These are phyloP conservation scores for Daedalea quercina DNA, from an alignment of 768 basidiomycete genomes.

Conservation along the genomic window DNA sequence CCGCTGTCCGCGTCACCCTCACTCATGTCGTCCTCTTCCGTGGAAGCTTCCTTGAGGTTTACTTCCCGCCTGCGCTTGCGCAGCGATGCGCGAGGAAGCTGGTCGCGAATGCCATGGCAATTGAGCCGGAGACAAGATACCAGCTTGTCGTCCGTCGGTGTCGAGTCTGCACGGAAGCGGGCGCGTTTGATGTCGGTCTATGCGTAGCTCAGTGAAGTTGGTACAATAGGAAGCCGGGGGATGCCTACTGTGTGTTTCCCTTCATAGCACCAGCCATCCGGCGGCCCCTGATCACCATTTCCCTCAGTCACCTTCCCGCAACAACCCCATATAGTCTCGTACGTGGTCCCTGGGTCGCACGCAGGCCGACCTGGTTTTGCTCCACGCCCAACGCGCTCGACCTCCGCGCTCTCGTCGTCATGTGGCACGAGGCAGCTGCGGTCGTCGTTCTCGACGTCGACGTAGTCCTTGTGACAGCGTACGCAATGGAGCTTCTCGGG, in stretches of 20 bases:
- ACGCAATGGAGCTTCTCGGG: slow-evolving; percentile 70
- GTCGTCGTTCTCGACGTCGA: slow-evolving; percentile 70
- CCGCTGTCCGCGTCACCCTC: slow-evolving; percentile 25
- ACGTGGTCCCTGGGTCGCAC: slow-evolving; percentile 24
- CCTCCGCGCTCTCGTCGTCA: slow-evolving; percentile 75
- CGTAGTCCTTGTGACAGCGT: slow-evolving; percentile 66
- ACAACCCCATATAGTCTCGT: slow-evolving; percentile 64
- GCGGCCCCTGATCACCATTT: slow-evolving; percentile 75
- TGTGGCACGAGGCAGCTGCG: slow-evolving; percentile 64
- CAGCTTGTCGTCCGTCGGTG: slow-evolving; percentile 60
- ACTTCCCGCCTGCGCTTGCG: slow-evolving; percentile 23
- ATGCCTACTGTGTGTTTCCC: slow-evolving; percentile 66
- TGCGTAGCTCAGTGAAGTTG: background rate
- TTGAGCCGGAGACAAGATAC: slow-evolving; percentile 48
- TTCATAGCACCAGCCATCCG: slow-evolving; percentile 85
- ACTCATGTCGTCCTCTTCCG: slow-evolving; percentile 18
- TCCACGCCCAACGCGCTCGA: slow-evolving; percentile 45
- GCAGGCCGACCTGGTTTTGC: slow-evolving; percentile 21
- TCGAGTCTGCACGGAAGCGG: slow-evolving; percentile 73
- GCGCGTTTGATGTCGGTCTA: slow-evolving; percentile 73
- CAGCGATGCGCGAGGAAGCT: slow-evolving; percentile 16
- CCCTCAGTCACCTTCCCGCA: slow-evolving; percentile 69
- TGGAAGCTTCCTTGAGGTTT: slow-evolving; percentile 18
- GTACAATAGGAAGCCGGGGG: background rate
- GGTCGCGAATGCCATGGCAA: slow-evolving; percentile 39